Evolutionary conservation across 2,329 filamentous ascomycete species (phyloP).

Genomic region (Apiospora koreana): DNA sequence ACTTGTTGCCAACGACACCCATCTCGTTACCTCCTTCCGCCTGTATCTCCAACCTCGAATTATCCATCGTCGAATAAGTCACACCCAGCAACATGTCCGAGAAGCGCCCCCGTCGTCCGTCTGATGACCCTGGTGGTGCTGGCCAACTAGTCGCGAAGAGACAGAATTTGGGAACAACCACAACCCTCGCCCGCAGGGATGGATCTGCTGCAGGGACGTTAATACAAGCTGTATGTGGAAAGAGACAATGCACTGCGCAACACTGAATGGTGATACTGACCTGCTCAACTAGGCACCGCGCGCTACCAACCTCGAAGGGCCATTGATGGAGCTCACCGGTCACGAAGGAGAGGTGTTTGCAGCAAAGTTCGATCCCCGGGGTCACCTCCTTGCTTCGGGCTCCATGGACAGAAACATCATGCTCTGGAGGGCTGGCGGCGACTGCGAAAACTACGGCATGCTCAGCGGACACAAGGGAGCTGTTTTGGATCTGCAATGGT

Average conservation of each 20-base stretch:
- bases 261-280: not conserved
- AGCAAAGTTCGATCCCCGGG: constrained; percentile 85
- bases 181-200: constrained; percentile 52
- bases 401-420: constrained; percentile 95
- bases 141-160: constrained; percentile 86
- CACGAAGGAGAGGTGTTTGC: constrained; percentile 86
- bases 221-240: constrained; percentile 50
- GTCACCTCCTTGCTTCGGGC: constrained; percentile 87
- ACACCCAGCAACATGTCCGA: constrained; percentile 68
- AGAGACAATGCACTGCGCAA: not conserved
- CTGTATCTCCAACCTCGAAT: not conserved
- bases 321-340: constrained; percentile 90
- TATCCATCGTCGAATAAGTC: not conserved
- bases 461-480: constrained; percentile 90
- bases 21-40: not conserved
- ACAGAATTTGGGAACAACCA: constrained; percentile 66
- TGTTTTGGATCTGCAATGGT: constrained; percentile 92
- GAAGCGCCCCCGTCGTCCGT: constrained; percentile 89
- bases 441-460: constrained; percentile 92
- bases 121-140: constrained; percentile 71
- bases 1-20: too few relatives aligned
- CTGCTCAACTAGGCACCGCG: constrained; percentile 62
- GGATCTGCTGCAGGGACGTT: constrained; percentile 48
- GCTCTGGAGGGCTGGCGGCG: constrained; percentile 89
- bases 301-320: constrained; percentile 82